phyloP scores from a whole-genome alignment of 495 filamentous ascomycete species.

The Podospora pseudoanserina region DNA sequence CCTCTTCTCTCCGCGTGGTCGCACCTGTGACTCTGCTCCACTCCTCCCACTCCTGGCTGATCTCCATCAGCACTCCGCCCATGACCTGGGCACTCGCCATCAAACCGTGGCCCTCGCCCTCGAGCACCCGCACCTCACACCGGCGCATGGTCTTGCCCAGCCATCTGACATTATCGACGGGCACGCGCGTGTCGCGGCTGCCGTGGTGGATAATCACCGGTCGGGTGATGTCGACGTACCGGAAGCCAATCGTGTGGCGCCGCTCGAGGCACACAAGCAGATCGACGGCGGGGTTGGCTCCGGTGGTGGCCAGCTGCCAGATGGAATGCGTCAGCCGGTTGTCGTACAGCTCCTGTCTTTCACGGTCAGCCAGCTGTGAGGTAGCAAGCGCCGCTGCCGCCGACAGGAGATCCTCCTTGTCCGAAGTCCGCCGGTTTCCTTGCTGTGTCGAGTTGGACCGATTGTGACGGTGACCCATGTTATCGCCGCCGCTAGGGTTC shows the following conservation, averaged over 20 bases:
- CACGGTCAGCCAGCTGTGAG: slow-evolving; percentile 52
- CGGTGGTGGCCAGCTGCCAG: slow-evolving; percentile 89
- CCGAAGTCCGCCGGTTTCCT: slow-evolving; percentile 23
- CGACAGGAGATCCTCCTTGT: slow-evolving; percentile 42
- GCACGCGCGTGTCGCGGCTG: slow-evolving; percentile 83
- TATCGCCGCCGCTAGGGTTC: slow-evolving; percentile 23
- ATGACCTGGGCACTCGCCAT: slow-evolving; percentile 95
- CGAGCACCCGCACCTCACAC: slow-evolving; percentile 85
- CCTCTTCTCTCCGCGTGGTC: slow-evolving; percentile 22
- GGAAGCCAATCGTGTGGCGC: slow-evolving; percentile 86
- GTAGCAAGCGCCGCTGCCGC: slow-evolving; percentile 40
- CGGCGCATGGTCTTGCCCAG: slow-evolving; percentile 87
- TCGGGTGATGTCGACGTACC: slow-evolving; percentile 92
- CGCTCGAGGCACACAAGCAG: slow-evolving; percentile 90
- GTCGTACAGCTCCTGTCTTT: slow-evolving; percentile 79
- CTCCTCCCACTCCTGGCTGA: slow-evolving; percentile 91
- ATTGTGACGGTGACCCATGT: slow-evolving; percentile 28
- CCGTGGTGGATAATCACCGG: slow-evolving; percentile 93
- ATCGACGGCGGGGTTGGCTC: slow-evolving; percentile 92
- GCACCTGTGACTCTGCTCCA: slow-evolving; percentile 58
- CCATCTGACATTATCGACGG: slow-evolving; percentile 93
- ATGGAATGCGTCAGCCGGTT: slow-evolving; percentile 82
- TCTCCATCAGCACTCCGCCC: slow-evolving; percentile 88
- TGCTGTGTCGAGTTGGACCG: slow-evolving; percentile 30
- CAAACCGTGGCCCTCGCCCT: slow-evolving; percentile 90